Evolutionary conservation across 148 eudicot genomes (phyloP).

Genomic region (Fagopyrum tataricum): DNA sequence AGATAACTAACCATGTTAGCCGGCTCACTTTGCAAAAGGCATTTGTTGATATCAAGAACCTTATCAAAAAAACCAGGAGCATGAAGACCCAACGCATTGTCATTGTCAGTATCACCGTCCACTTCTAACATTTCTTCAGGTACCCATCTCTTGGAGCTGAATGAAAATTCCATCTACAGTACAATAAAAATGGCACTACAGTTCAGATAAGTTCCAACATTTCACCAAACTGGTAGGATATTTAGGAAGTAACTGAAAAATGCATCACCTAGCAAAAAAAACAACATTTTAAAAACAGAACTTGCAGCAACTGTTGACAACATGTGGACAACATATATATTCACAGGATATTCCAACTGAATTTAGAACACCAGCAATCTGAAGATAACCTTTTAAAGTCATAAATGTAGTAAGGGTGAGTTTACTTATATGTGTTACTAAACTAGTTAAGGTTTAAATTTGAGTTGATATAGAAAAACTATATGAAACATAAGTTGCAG

Average conservation of each 20-base stretch:
- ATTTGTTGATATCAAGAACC: slow-evolving; percentile 70
- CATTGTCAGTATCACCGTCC: slow-evolving; percentile 29
- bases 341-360: background rate
- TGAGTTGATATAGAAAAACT: too few relatives aligned
- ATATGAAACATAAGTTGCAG: too few relatives aligned
- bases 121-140: slow-evolving; percentile 50
- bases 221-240: background rate
- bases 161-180: slow-evolving; percentile 93
- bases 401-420: background rate
- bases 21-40: slow-evolving; percentile 82
- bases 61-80: slow-evolving; percentile 97
- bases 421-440: too few relatives aligned
- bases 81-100: slow-evolving; percentile 82
- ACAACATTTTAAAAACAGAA: too few relatives aligned
- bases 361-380: background rate
- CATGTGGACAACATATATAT: too few relatives aligned
- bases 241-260: background rate
- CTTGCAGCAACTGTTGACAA: too few relatives aligned
- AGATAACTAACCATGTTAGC: slow-evolving; percentile 58
- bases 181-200: slow-evolving; percentile 6
- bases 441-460: too few relatives aligned
- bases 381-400: background rate
- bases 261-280: background rate
- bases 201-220: background rate
- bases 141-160: slow-evolving; percentile 62